Evolutionary conservation across 2,329 filamentous ascomycete species (phyloP).

Genomic region (Colletotrichum incanum): DNA sequence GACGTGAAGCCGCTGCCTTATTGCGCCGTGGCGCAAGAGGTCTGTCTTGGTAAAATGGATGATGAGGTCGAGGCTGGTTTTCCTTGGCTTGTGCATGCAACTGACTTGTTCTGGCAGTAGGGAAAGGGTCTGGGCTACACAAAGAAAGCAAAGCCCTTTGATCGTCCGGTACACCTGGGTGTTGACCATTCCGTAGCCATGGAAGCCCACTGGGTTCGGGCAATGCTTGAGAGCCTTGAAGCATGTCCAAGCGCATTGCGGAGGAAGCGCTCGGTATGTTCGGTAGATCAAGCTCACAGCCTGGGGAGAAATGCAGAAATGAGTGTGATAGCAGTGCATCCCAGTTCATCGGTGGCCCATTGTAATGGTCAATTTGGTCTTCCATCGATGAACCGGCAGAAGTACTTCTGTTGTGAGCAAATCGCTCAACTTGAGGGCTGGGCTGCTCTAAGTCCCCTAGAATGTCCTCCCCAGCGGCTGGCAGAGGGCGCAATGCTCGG

Average conservation of each 20-base stretch:
- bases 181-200: neutral
- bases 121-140: neutral
- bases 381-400: neutral
- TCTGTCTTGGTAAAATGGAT: constrained; percentile 5
- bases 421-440: no score
- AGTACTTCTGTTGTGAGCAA: neutral
- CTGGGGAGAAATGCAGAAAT: neutral
- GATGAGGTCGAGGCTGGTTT: neutral
- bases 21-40: neutral
- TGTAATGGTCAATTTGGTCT: neutral
- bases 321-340: neutral
- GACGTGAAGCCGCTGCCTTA: constrained; percentile 33
- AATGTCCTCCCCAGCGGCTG: neutral
- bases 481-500: constrained; percentile 5
- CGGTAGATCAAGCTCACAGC: neutral
- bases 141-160: neutral
- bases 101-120: neutral
- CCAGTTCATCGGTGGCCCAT: constrained; percentile 3
- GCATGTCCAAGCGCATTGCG: neutral
- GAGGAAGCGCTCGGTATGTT: neutral
- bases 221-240: neutral
- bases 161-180: neutral
- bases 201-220: neutral
- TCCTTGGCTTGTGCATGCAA: neutral
- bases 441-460: neutral